phyloP scores from a whole-genome alignment of 2,329 filamentous ascomycete genomes.

The Calonectria hawksworthii region DNA sequence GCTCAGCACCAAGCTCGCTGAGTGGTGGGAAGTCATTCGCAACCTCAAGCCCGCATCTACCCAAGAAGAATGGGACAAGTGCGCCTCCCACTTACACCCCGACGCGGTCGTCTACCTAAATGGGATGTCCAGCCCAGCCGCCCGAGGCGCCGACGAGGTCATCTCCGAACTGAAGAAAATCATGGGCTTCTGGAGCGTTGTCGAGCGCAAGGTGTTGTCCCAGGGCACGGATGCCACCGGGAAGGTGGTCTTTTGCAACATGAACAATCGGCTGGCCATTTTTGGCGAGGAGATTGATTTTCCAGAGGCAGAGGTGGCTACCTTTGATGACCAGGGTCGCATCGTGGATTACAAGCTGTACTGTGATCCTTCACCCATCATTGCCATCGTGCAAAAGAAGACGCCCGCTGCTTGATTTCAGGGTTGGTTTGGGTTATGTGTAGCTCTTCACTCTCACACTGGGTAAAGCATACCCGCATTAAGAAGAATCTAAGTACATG shows the following conservation, averaged over 20 bases:
- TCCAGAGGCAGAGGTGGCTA: conserved; percentile 14
- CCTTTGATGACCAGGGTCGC: conserved; percentile 16
- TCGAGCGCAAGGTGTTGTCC: conserved; percentile 13
- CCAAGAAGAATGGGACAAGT: conserved; percentile 25
- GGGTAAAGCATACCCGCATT: no score
- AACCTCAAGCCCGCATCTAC: conserved; percentile 9
- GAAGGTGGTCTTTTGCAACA: conserved; percentile 1
- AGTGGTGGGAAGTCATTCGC: background rate
- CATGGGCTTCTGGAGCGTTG: conserved; percentile 12
- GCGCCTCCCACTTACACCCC: conserved; percentile 1
- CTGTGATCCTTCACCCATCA: conserved; percentile 19
- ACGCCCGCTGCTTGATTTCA: background rate
- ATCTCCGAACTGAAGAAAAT: conserved; percentile 4
- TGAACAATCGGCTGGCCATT: conserved; percentile 22
- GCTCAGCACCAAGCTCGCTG: background rate
- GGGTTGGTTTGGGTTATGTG: background rate
- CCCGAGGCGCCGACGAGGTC: conserved; percentile 5
- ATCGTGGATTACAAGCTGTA: conserved; percentile 22
- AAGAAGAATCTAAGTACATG: no score
- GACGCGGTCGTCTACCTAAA: background rate
- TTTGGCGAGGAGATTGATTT: conserved; percentile 24
- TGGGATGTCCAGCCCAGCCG: background rate
- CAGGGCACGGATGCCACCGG: conserved; percentile 2
- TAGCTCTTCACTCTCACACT: no score
- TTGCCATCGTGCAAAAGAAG: conserved; percentile 19